Evolutionary conservation across 1,284 basidiomycete species (phyloP).

Genomic region (Ceraceosorus bombacis): DNA sequence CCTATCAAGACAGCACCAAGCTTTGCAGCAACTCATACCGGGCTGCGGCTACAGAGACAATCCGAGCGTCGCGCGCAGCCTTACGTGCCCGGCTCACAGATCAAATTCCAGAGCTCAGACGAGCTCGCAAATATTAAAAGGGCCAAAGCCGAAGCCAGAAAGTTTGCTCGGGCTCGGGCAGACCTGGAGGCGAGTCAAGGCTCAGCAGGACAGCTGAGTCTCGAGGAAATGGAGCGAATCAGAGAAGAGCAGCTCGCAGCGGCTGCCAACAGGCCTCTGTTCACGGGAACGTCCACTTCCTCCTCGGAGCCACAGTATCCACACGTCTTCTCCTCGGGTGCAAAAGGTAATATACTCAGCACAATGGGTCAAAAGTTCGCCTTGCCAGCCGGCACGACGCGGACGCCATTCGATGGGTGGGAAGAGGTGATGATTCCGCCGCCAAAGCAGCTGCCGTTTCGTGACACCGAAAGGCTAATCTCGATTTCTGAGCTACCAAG

Average conservation of each 20-base stretch:
- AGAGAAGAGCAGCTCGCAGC: constrained; percentile 62
- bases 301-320: constrained; percentile 62
- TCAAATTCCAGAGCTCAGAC: constrained; percentile 42
- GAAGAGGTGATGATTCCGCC: constrained; percentile 84
- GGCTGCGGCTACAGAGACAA: too few species aligned
- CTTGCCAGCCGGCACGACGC: constrained; percentile 73
- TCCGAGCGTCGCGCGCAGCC: constrained; percentile 2
- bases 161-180: constrained; percentile 12
- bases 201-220: constrained; percentile 46
- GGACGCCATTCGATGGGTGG: constrained; percentile 55
- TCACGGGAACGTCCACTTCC: constrained; percentile 56
- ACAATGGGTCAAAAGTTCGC: constrained; percentile 67
- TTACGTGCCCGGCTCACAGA: constrained; percentile 44
- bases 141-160: constrained; percentile 16
- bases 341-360: constrained; percentile 64
- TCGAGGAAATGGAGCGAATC: constrained; percentile 58
- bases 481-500: constrained; percentile 67
- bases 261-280: constrained; percentile 65
- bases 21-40: neutral
- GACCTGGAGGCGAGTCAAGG: constrained; percentile 26
- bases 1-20: constrained; percentile 6
- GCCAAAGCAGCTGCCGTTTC: constrained; percentile 68
- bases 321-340: constrained; percentile 75
- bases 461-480: constrained; percentile 65
- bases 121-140: constrained; percentile 40